Evolutionary conservation across 1,284 basidiomycete species (phyloP), one percentile per base, ranked within the genome.

Genomic region (Pseudozyma sp.): DNA sequence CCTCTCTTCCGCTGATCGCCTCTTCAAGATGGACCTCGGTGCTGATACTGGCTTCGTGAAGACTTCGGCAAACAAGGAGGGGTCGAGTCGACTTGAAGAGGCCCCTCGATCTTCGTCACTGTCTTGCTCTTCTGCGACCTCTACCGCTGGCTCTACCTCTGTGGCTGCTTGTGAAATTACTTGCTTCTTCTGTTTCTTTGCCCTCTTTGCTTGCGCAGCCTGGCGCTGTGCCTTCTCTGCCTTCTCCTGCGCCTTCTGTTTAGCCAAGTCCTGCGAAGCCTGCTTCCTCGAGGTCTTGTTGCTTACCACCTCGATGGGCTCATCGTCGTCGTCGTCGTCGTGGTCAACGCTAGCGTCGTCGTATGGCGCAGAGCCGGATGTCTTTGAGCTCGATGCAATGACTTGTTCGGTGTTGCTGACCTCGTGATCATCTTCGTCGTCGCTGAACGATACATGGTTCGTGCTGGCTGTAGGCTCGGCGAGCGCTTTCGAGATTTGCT

Each of bases 11-110:
- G 71, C 76, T 14, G 74, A 74, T 8, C 60, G 59, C 39, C 52
- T 65, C 49, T 74, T 77, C 42, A 78, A 47, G 55, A 76, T 69
- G 18, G 76, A 76, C 36, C 43, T 69, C 11, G 67, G 66, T 2
- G 76, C 64, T 31, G 76, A 61, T 14, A 62, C 55, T 0, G 63
- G 59, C 39, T 58, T 52, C 5, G 79, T 58, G 44, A 82, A 81
- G 0, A 77, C 75, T 25, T 76, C 49, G 40, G 75, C 71, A 52
- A 82, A 82, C 13, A 82, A 70, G 13, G 79, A 72, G 1, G 81
- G 81, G 25, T 82, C 79, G 1, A 82, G 65, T 31, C 72, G 67
- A 56, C 44, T 67, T 13, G 63, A 58, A 19, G 56, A 49, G 18
- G 44, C 55, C 13, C 50, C 53, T 34, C 57, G 60, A 5, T 70